Evolutionary conservation across 2,329 filamentous ascomycete genomes (phyloP), one percentile per base, ranked within the genome.

Genomic region (Monosporascus sp.): DNA sequence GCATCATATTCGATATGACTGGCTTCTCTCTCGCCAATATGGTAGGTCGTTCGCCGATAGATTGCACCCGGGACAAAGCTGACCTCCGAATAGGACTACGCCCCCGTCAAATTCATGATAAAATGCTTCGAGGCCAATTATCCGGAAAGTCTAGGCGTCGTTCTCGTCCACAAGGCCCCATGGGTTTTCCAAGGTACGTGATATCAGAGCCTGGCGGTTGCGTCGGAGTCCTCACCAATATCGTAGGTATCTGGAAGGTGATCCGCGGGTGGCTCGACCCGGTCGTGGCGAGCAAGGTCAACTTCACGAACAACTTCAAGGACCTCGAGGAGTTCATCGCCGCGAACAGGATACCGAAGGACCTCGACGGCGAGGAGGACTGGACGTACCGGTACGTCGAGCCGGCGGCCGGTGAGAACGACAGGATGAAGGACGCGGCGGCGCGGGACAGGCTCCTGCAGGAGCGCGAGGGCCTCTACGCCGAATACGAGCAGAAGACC

Each of bases 41-140:
- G 94, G 84, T 86, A 73, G 66, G 75, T 62, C 17, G 17, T 38
- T 22, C 18, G 20, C 49, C 31, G 47, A 17, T 7, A 44, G 8
- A 38, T 44, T 18, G 8, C 3, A 7, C 20, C n/a, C 7, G 38
- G 14, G 14, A 25, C 9, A 58, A 58, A 51, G 37, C 63, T 66
- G 37, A 69, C 54, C 36, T 41, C 15, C 15, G 18, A 31, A 14
- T 53, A 87, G 85, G 94, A 99, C 70, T 97, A 97, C 70, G 83
- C 89, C 0, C 93, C 94, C 1, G 90, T 99, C 53, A 99, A 96
- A 67, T 99, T 97, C 74, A 97, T 99, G 88, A 97, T 99, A 72
- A 96, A 96, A 72, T 96, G 92, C 71, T 99, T 99, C 67, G 94
- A 99, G 74, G 94, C 94, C 55, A 97, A 99, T 70, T 99, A 97